Evolutionary conservation across 441 rosid genomes (phyloP).

Genomic region (Flueggea neowawraea): DNA sequence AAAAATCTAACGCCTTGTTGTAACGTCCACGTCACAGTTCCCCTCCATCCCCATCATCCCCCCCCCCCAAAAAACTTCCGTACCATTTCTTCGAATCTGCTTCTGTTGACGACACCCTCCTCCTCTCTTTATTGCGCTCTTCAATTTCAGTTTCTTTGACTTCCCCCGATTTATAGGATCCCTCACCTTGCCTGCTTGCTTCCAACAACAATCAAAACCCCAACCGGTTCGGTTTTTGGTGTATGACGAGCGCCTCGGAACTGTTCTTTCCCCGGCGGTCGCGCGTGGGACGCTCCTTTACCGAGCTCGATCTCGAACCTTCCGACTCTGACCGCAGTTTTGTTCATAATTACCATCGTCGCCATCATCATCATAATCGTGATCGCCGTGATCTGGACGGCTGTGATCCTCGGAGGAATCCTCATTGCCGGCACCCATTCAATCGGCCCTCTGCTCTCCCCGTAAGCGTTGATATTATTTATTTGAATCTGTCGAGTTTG

Average conservation of each 20-base stretch:
- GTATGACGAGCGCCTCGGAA: slow-evolving; percentile 95
- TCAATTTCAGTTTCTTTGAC: too few relatives aligned
- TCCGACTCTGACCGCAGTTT: slow-evolving; percentile 35
- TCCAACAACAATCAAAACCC: too few relatives aligned
- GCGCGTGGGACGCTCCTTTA: slow-evolving; percentile 50
- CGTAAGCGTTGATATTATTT: slow-evolving; percentile 18
- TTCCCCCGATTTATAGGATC: too few relatives aligned
- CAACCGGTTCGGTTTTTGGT: too few relatives aligned
- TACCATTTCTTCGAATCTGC: too few relatives aligned
- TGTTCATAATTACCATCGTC: slow-evolving; percentile 20
- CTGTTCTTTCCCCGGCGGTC: slow-evolving; percentile 76
- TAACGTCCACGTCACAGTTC: too few relatives aligned
- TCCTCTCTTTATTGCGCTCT: too few relatives aligned
- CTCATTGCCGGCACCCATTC: slow-evolving; percentile 28
- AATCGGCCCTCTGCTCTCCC: slow-evolving; percentile 24
- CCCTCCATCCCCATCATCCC: too few relatives aligned
- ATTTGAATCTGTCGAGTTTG: not conserved
- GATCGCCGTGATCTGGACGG: slow-evolving; percentile 52
- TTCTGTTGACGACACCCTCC: too few relatives aligned
- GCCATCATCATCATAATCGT: slow-evolving; percentile 7
- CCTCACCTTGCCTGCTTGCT: too few relatives aligned
- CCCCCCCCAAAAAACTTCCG: too few relatives aligned
- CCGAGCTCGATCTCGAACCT: slow-evolving; percentile 36
- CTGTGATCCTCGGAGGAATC: slow-evolving; percentile 53
- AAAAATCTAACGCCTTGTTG: too few relatives aligned